Conservation (phyloP, 768 basidiomycete species). For the Paxillus involutus region DNA sequence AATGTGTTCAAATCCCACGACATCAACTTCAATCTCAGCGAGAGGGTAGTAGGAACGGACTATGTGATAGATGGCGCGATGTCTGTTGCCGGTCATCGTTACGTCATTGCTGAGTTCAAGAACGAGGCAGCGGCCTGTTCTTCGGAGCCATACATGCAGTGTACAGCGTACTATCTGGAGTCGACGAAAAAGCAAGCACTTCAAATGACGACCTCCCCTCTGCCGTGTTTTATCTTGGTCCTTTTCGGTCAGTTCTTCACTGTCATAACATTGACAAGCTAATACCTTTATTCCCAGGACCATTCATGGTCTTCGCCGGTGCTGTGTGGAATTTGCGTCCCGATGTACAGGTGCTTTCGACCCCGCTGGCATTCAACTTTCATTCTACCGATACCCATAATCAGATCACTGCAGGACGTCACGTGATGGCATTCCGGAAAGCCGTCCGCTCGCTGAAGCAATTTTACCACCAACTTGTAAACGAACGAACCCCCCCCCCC, state of each 20-base stretch:
- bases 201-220: conserved; percentile 8
- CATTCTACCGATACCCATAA: conserved; percentile 18
- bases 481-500: too few species aligned
- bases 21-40: background rate
- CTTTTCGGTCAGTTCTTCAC: conserved; percentile 18
- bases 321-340: conserved; percentile 24
- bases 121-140: conserved; percentile 17
- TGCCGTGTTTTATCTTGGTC: conserved; percentile 28
- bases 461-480: conserved; percentile 19
- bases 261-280: too few species aligned
- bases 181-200: conserved; percentile 8
- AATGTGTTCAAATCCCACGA: conserved; percentile 3
- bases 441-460: conserved; percentile 18
- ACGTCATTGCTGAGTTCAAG: conserved; percentile 20
- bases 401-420: conserved; percentile 5
- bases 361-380: conserved; percentile 21
- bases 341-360: conserved; percentile 23
- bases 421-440: conserved; percentile 26
- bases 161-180: conserved; percentile 20
- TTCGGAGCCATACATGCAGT: conserved; percentile 28
- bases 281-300: conserved; percentile 11
- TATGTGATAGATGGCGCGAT: conserved; percentile 16
- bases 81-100: background rate
- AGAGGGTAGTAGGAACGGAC: background rate
- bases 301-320: conserved; percentile 28